phyloP scores from a whole-genome alignment of 225 moss, liverwort and hornwort genomes.

The Neckera pumila region DNA sequence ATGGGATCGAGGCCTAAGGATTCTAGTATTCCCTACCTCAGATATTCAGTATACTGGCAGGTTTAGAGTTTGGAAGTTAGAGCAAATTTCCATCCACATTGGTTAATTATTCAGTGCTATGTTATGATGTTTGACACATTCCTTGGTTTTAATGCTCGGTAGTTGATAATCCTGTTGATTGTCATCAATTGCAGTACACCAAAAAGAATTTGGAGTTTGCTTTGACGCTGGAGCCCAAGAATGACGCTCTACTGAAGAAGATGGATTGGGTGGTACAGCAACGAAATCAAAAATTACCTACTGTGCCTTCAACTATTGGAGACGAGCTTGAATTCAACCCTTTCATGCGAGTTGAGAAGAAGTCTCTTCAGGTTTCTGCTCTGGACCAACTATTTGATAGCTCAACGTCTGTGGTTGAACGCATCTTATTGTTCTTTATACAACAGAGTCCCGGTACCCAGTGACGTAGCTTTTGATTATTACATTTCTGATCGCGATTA shows the following conservation, averaged over 20 bases:
- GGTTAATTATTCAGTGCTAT: background rate
- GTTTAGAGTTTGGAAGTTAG: background rate
- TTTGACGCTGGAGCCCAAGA: slow-evolving; percentile 28
- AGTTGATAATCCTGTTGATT: background rate
- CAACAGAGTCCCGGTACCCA: background rate
- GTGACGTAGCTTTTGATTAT: background rate
- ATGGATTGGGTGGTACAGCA: slow-evolving; percentile 31
- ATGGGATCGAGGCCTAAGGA: background rate
- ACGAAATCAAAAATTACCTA: slow-evolving; percentile 18
- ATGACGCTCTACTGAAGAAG: slow-evolving; percentile 30
- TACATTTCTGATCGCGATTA: background rate
- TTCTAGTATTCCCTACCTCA: background rate
- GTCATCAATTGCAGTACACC: slow-evolving; percentile 27
- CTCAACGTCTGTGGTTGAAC: background rate
- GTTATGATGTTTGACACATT: background rate
- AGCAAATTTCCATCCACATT: background rate
- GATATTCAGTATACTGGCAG: background rate
- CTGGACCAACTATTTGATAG: background rate
- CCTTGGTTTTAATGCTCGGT: background rate
- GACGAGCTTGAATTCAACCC: slow-evolving; percentile 44
- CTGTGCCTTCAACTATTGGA: slow-evolving; percentile 43
- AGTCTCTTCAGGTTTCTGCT: slow-evolving; percentile 26
- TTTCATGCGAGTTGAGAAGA: slow-evolving; percentile 39
- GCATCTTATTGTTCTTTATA: background rate
- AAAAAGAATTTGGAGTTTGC: slow-evolving; percentile 47